Percentiles rank a stretch among this genome's conserved stretches.
These are phyloP conservation scores for Ganoderma lucidum DNA, from an alignment of 1,284 basidiomycete genomes.

Conservation along the genomic window DNA sequence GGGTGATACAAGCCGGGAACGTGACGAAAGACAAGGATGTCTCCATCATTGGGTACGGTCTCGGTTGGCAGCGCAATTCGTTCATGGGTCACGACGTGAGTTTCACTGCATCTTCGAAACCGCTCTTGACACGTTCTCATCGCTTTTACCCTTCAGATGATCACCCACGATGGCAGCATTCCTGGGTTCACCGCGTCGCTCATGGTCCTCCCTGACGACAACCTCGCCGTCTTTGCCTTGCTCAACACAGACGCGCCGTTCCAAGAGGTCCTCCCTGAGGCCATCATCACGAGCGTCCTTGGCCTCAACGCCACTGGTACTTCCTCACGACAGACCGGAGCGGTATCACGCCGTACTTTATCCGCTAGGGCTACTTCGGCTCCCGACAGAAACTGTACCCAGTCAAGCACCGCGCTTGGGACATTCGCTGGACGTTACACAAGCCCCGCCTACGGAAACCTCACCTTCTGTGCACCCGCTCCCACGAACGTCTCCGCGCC, in stretches of 20 bases:
- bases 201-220: conserved; percentile 38
- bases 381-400: not conserved
- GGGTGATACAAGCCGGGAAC: conserved; percentile 28
- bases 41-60: conserved; percentile 37
- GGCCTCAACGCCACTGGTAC: conserved; percentile 27
- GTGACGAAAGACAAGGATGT: conserved; percentile 1
- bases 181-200: conserved; percentile 49
- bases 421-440: conserved; percentile 44
- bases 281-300: conserved; percentile 28
- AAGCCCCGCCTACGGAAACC: conserved; percentile 45
- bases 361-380: not conserved
- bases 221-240: conserved; percentile 50
- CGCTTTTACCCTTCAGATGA: conserved; percentile 21
- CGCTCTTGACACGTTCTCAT: not conserved
- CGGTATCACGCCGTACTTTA: not conserved
- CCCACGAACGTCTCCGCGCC: conserved; percentile 27
- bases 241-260: conserved; percentile 50
- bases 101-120: conserved; percentile 14
- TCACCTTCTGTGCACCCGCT: conserved; percentile 44
- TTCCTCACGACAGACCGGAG: conserved; percentile 31
- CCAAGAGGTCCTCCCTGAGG: conserved; percentile 38
- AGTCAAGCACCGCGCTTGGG: conserved; percentile 19
- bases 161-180: conserved; percentile 35
- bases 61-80: conserved; percentile 39
- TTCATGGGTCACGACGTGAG: conserved; percentile 24